These are phyloP conservation scores for Aspergillus kassunensis DNA, from an alignment of 495 filamentous ascomycete genomes.

Conservation along the genomic window DNA sequence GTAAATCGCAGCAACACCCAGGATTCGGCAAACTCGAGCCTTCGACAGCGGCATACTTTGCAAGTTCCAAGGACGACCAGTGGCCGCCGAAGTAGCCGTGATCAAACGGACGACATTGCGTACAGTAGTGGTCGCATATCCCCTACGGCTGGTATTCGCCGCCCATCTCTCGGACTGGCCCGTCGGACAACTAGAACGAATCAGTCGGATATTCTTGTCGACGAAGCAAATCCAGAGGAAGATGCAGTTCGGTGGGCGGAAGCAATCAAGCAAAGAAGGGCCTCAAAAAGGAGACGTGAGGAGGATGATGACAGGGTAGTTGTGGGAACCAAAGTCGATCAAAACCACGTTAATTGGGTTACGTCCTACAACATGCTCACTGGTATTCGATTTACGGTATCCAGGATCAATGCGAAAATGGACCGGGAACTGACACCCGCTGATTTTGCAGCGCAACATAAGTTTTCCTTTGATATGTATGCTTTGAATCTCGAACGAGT, in stretches of 20 bases:
- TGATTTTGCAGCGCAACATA: constrained; percentile 89
- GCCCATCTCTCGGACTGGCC: constrained; percentile 77
- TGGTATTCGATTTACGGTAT: constrained; percentile 95
- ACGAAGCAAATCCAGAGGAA: constrained; percentile 82
- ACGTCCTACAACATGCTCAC: constrained; percentile 99
- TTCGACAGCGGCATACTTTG: constrained; percentile 84
- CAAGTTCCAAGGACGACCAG: constrained; percentile 69
- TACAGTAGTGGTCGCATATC: constrained; percentile 78
- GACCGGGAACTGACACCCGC: constrained; percentile 81
- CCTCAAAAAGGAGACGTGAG: constrained; percentile 72
- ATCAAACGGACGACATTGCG: constrained; percentile 59
- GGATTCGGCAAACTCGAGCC: constrained; percentile 36
- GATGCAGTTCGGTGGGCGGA: constrained; percentile 92
- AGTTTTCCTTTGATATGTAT: constrained; percentile 98
- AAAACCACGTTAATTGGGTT: constrained; percentile 95
- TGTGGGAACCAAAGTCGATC: constrained; percentile 97
- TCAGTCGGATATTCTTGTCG: constrained; percentile 74
- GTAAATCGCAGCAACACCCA: constrained; percentile 32
- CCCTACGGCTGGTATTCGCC: constrained; percentile 63
- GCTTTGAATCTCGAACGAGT: constrained; percentile 16
- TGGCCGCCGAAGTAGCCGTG: constrained; percentile 49
- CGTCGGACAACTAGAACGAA: constrained; percentile 79
- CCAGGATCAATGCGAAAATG: constrained; percentile 93
- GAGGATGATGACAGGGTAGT: constrained; percentile 92
- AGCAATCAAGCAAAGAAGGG: constrained; percentile 82